These are phyloP conservation scores for Allantophomopsis cytisporea DNA, from an alignment of 2,329 filamentous ascomycete genomes.

Conservation along the genomic window DNA sequence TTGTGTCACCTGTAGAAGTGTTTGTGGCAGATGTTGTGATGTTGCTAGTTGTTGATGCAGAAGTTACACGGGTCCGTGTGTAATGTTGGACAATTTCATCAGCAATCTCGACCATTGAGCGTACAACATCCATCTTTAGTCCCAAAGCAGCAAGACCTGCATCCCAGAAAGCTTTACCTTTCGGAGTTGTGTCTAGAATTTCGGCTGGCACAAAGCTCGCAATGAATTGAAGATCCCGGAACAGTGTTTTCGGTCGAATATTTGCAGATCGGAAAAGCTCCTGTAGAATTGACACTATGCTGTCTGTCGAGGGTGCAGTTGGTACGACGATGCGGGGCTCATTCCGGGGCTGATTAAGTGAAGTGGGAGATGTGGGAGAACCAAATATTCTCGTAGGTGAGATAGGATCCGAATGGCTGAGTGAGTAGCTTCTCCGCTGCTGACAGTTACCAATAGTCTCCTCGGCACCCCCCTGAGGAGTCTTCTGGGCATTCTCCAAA, in stretches of 20 bases:
- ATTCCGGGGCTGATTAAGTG: constrained; percentile 62
- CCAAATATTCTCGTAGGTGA: too few relatives aligned
- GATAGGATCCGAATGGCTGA: constrained; percentile 28
- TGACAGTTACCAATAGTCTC: constrained; percentile 58
- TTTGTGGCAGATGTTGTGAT: constrained; percentile 23
- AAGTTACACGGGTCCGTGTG: constrained; percentile 43
- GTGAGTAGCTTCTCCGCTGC: constrained; percentile 48
- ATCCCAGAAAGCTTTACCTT: constrained; percentile 67
- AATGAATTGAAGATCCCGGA: constrained; percentile 63
- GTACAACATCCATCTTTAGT: constrained; percentile 77
- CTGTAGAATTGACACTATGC: constrained; percentile 52
- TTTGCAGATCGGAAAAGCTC: constrained; percentile 52
- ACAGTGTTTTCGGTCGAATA: constrained; percentile 66
- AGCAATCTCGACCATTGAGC: constrained; percentile 52
- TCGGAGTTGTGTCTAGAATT: constrained; percentile 46
- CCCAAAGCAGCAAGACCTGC: constrained; percentile 78
- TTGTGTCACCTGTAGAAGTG: constrained; percentile 2
- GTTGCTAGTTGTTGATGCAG: constrained; percentile 27
- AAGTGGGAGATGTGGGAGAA: constrained; percentile 50
- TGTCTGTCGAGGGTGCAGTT: constrained; percentile 22
- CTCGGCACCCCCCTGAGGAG: constrained; percentile 21
- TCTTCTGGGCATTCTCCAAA: constrained; percentile 23
- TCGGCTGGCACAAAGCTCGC: constrained; percentile 48
- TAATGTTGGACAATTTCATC: constrained; percentile 56
- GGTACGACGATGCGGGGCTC: constrained; percentile 25